phyloP scores from a whole-genome alignment of 2,329 filamentous ascomycete species.

The Apiospora pterosperma region DNA sequence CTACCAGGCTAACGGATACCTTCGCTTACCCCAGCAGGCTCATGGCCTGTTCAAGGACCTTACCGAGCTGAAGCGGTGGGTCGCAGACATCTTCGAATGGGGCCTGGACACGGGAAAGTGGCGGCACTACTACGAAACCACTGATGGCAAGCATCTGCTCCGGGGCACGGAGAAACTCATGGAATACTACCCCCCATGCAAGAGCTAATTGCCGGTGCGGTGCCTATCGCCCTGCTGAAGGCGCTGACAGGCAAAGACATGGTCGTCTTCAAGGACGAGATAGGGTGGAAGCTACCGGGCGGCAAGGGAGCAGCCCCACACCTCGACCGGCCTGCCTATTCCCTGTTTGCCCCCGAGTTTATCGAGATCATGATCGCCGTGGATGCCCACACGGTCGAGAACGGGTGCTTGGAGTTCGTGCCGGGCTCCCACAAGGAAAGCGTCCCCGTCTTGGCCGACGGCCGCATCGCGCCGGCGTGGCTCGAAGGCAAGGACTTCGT shows the following conservation, averaged over 20 bases:
- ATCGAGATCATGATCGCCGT: constrained; percentile 1
- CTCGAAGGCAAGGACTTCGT: not conserved
- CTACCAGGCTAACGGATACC: not conserved
- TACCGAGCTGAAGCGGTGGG: not conserved
- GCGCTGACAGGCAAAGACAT: not conserved
- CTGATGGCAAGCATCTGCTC: not conserved
- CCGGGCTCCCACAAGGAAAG: not conserved
- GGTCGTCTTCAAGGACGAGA: not conserved
- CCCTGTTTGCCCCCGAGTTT: not conserved
- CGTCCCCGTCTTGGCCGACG: not conserved
- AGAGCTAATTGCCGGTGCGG: not conserved
- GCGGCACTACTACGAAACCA: not conserved
- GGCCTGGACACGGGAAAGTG: not conserved
- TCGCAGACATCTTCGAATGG: not conserved
- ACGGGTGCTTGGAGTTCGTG: not conserved
- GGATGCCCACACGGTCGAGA: not conserved
- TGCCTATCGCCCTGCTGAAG: not conserved
- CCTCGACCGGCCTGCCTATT: not conserved
- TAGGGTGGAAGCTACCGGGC: not conserved
- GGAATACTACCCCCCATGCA: not conserved
- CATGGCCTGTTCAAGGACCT: not conserved
- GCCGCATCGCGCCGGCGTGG: not conserved
- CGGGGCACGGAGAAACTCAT: not conserved
- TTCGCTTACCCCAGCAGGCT: not conserved
- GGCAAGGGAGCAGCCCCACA: not conserved